Evolutionary conservation across 148 eudicot genomes (phyloP).

Genomic region (Rhododendron molle): DNA sequence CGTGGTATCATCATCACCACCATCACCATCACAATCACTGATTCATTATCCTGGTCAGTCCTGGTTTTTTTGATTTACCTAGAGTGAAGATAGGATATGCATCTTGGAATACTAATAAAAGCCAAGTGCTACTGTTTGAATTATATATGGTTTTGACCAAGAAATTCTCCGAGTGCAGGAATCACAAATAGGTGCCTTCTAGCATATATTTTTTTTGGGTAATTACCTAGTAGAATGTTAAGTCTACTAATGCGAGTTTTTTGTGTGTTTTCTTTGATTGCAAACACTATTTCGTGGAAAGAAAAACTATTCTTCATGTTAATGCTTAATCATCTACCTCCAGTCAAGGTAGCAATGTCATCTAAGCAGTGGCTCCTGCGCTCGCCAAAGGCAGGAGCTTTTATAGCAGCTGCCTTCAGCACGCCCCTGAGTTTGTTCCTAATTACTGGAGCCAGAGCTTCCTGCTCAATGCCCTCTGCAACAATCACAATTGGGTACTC

Average conservation of each 20-base stretch:
- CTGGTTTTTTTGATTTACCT: background rate
- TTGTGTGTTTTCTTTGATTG: background rate
- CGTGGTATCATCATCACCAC: background rate
- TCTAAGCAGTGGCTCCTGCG: constrained; percentile 14
- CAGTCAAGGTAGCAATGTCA: background rate
- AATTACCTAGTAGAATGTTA: background rate
- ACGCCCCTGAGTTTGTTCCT: constrained; percentile 77
- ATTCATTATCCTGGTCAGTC: background rate
- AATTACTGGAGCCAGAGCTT: constrained; percentile 71
- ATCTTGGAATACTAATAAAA: background rate
- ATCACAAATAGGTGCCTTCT: background rate
- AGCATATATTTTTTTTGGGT: background rate
- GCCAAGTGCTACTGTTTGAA: background rate
- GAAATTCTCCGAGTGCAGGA: background rate
- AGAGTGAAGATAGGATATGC: background rate
- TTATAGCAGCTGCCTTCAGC: constrained; percentile 79
- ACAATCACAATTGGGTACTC: constrained; percentile 65
- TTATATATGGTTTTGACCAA: background rate
- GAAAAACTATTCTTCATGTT: background rate
- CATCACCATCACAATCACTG: background rate
- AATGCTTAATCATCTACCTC: background rate
- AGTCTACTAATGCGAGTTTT: background rate
- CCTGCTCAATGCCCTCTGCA: constrained; percentile 84
- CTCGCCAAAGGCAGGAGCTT: constrained; percentile 90
- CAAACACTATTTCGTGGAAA: background rate